Percentiles rank a stretch among this genome's conserved stretches.
These are phyloP conservation scores for Blastomyces percursus DNA, from an alignment of 2,329 filamentous ascomycete genomes.

Conservation along the genomic window DNA sequence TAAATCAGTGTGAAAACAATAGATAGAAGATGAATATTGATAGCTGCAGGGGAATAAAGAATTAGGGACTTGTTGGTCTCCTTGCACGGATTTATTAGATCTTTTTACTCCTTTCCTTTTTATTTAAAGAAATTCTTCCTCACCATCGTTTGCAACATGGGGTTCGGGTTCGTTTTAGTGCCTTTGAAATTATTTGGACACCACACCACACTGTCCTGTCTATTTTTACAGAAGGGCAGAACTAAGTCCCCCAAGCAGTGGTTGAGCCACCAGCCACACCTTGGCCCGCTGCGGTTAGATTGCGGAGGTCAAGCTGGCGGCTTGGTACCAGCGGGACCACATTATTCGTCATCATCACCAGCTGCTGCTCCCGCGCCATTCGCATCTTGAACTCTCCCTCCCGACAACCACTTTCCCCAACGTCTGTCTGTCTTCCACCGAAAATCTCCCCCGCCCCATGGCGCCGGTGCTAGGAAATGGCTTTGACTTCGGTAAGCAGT, in stretches of 20 bases:
- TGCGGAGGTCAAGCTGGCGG: not conserved
- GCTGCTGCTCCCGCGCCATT: not conserved
- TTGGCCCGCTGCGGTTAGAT: not conserved
- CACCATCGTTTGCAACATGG: not conserved
- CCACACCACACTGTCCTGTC: not conserved
- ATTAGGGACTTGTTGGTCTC: no score
- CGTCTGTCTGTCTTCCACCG: not conserved
- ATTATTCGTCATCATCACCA: not conserved
- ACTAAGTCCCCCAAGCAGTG: no score
- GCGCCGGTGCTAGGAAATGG: constrained; percentile 30
- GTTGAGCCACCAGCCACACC: no score
- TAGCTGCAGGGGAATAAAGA: not conserved
- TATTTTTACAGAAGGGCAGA: not conserved
- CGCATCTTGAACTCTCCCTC: no score
- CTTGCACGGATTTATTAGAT: not conserved
- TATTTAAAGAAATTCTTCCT: no score
- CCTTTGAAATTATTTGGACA: not conserved
- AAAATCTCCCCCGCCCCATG: constrained; percentile 16
- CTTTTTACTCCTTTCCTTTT: no score
- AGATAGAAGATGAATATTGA: not conserved
- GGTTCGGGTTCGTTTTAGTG: not conserved
- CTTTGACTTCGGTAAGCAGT: constrained; percentile 32
- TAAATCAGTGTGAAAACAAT: not conserved
- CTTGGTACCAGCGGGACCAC: not conserved
- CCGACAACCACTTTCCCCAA: not conserved